Evolutionary conservation across 2,329 filamentous ascomycete species (phyloP), one percentile per base, ranked within the genome.

Genomic region (Colletotrichum gigasporum): DNA sequence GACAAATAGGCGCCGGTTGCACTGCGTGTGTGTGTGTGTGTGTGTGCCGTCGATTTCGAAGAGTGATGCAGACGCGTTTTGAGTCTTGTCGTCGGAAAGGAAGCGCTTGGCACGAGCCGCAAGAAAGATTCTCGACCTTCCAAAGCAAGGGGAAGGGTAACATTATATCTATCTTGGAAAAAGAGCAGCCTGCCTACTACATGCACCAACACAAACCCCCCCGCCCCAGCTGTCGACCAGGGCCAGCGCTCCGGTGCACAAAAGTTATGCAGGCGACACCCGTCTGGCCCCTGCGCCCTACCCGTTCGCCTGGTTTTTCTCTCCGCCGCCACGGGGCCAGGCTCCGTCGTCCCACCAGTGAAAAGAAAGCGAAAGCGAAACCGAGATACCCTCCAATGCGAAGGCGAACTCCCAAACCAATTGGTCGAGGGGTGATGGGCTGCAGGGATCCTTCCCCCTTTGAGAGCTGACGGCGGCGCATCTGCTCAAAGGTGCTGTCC

Each of bases 231-330:
- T 22, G 16, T 37, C 5, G 26, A 30, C 22, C 48, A 32, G 42
- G 44, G 9, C 44, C 4, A 26, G 41, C 6, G 18, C 8, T 35
- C 28, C n/a, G 12, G 5, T 57, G 52, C 59, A 63, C 59, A 55
- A 63, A 57, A 63, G 12, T 48, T 62, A 34, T 62, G 58, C 58
- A n/a, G n/a, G n/a, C n/a, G n/a, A n/a, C n/a, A 48, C 12, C 3
- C 10, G 4, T 14, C 16, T 14, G 16, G 44, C 10, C 28, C 35
- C 28, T 42, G 26, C 34, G 28, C 35, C 18, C 18, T 18, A 41
- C 35, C 44, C 20, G 28, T 35, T 41, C 22, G 41, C n/a, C 45
- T 28, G 55, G 54, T 22, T 41, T 39, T 28, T 20, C 30, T 20
- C 30, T 45, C 16, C 37, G 24, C 51, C 14, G 24, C 22, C 47